phyloP scores from a whole-genome alignment of 2,329 filamentous ascomycete species.

The Epicoccum nigrum region DNA sequence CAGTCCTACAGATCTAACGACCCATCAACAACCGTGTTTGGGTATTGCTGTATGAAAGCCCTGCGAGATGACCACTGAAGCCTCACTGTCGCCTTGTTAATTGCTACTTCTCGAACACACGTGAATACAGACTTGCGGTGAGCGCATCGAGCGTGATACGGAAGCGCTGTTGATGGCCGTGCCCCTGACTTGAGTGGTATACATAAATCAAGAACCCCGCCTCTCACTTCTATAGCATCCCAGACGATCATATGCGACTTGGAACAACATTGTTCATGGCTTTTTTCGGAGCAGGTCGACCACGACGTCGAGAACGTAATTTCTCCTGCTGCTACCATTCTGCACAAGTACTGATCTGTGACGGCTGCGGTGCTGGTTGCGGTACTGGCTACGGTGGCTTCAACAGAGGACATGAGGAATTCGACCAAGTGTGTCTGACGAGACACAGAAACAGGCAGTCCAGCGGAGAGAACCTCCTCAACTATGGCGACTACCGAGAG shows the following conservation, averaged over 20 bases:
- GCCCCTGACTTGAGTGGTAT: not conserved
- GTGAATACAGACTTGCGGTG: not conserved
- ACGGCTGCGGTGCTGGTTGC: too few species aligned
- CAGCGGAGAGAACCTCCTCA: too few species aligned
- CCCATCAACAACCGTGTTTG: constrained; percentile 1
- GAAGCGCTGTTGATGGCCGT: not conserved
- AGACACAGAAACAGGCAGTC: not conserved
- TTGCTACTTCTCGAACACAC: not conserved
- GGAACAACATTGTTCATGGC: not conserved
- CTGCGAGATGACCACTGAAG: constrained; percentile 3
- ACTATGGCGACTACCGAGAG: constrained; percentile 10
- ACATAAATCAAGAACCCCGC: not conserved
- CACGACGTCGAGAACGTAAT: not conserved
- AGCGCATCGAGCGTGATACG: not conserved
- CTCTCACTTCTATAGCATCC: not conserved
- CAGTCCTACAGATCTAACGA: constrained; percentile 5
- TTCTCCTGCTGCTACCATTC: too few species aligned
- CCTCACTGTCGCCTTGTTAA: constrained; percentile 1
- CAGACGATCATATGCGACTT: not conserved
- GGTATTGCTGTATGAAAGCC: not conserved
- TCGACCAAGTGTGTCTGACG: not conserved
- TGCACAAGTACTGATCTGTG: too few species aligned
- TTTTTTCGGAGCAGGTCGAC: not conserved
- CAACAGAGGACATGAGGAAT: not conserved
- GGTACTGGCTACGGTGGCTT: not conserved